phyloP scores from a whole-genome alignment of 139 green algal genomes.

The Micractinium conductrix region DNA sequence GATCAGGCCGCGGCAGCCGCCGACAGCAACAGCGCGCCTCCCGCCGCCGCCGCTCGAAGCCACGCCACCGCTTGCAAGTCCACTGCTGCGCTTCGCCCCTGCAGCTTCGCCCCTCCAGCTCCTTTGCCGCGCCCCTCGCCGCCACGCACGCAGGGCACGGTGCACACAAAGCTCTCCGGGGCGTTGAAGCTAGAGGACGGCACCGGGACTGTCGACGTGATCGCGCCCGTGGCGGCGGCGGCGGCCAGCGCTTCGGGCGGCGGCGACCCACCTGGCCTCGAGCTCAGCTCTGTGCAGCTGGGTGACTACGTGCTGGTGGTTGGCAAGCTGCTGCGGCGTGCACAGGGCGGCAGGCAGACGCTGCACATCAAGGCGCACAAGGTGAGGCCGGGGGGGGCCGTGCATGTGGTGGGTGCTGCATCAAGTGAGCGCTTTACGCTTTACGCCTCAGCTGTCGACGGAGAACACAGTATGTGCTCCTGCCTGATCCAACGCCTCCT shows the following conservation, averaged over 20 bases:
- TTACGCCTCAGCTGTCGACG: too few species aligned
- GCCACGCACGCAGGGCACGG: conserved; percentile 36
- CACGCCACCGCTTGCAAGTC: neutral
- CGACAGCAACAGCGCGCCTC: too few species aligned
- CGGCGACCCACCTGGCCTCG: neutral
- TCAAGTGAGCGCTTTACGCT: neutral
- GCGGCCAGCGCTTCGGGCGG: too few species aligned
- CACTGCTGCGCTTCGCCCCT: neutral
- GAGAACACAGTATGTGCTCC: too few species aligned
- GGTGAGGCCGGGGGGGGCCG: neutral
- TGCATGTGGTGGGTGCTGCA: neutral
- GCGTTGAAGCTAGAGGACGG: conserved; percentile 15
- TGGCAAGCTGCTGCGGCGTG: conserved; percentile 9
- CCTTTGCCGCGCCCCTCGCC: neutral
- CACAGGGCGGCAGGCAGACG: neutral
- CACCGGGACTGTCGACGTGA: conserved; percentile 1
- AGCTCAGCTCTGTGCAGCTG: neutral
- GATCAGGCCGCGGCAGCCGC: too few species aligned
- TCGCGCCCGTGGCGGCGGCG: neutral
- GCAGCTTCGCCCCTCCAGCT: neutral
- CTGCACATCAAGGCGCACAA: conserved; percentile 29
- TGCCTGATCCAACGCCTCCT: neutral
- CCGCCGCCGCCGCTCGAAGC: neutral
- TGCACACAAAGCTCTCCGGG: neutral
- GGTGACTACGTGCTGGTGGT: conserved; percentile 26